Evolutionary conservation across 2,329 filamentous ascomycete genomes (phyloP).

Genomic region (Dissoconium aciculare): DNA sequence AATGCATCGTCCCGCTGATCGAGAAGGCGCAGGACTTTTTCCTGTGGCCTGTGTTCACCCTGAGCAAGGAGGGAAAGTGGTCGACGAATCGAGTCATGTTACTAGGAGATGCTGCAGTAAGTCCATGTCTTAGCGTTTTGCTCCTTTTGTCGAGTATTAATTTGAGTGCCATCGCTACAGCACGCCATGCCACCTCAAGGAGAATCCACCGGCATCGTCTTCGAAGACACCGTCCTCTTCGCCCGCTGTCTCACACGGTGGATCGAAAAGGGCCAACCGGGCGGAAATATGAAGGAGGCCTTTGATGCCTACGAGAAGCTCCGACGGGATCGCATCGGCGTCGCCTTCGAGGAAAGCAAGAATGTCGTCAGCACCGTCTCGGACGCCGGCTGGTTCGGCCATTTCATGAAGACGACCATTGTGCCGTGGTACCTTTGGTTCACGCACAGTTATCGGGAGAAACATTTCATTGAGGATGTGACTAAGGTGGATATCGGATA

Average conservation of each 20-base stretch:
- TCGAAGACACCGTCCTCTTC: conserved; percentile 38
- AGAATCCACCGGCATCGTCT: conserved; percentile 37
- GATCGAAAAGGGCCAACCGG: conserved; percentile 26
- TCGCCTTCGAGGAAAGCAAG: conserved; percentile 33
- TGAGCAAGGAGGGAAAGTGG: conserved; percentile 31
- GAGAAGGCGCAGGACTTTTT: conserved; percentile 29
- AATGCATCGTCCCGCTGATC: conserved; percentile 26
- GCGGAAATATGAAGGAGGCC: conserved; percentile 28
- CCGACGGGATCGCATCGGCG: conserved; percentile 30
- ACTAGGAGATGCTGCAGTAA: conserved; percentile 31
- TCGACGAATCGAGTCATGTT: conserved; percentile 30
- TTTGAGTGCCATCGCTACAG: too few species aligned
- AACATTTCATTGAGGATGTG: conserved; percentile 33
- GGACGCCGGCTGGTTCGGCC: conserved; percentile 31
- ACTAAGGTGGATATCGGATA: conserved; percentile 28
- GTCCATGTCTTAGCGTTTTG: conserved; percentile 5
- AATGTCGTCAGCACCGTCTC: conserved; percentile 32
- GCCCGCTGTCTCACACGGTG: conserved; percentile 30
- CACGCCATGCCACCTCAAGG: conserved; percentile 39
- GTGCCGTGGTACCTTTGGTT: conserved; percentile 36
- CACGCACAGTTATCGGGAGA: conserved; percentile 27
- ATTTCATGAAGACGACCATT: conserved; percentile 31
- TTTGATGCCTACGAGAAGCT: conserved; percentile 36
- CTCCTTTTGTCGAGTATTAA: not conserved
- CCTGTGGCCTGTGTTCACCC: conserved; percentile 33